Conservation (phyloP, 1,139 yeast genomes). For the Saccharomycopsis hybrid region DNA sequence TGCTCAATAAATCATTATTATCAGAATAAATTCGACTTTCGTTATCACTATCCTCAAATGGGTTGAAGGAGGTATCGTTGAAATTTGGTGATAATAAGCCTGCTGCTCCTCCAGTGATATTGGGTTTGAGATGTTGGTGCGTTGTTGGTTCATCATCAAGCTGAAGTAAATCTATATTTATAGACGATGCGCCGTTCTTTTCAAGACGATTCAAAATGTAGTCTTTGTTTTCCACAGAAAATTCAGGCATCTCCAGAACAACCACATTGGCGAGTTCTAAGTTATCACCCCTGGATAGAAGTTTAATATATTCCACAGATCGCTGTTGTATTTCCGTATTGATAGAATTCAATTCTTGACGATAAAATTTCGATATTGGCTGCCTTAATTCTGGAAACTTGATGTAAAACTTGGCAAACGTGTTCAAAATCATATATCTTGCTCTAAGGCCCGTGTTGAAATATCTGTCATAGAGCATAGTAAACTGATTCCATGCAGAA, state of each 20-base stretch:
- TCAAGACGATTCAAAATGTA: constrained; percentile 7
- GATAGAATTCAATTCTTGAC: constrained; percentile 59
- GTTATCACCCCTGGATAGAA: constrained; percentile 41
- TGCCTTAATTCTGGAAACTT: constrained; percentile 41
- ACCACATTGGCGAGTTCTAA: constrained; percentile 41
- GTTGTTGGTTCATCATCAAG: neutral
- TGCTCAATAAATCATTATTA: constrained; percentile 14
- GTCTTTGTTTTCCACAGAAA: constrained; percentile 33
- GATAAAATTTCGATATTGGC: constrained; percentile 60
- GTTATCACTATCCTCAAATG: constrained; percentile 9
- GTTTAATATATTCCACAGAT: constrained; percentile 66
- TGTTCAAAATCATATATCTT: constrained; percentile 61
- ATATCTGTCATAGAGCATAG: constrained; percentile 57
- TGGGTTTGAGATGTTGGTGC: neutral
- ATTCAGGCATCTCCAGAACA: constrained; percentile 71
- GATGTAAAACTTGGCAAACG: constrained; percentile 55
- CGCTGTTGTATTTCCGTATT: constrained; percentile 88
- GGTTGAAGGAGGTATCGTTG: constrained; percentile 5
- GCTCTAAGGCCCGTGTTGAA: constrained; percentile 53
- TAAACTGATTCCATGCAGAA: constrained; percentile 54
- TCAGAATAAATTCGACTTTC: too few relatives aligned
- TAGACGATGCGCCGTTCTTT: neutral
- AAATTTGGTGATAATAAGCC: constrained; percentile 10
- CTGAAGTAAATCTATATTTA: constrained; percentile 5
- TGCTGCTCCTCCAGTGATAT: too few relatives aligned